Conservation (phyloP, 2,329 filamentous ascomycete species). For the Cladophialophora exuberans region DNA sequence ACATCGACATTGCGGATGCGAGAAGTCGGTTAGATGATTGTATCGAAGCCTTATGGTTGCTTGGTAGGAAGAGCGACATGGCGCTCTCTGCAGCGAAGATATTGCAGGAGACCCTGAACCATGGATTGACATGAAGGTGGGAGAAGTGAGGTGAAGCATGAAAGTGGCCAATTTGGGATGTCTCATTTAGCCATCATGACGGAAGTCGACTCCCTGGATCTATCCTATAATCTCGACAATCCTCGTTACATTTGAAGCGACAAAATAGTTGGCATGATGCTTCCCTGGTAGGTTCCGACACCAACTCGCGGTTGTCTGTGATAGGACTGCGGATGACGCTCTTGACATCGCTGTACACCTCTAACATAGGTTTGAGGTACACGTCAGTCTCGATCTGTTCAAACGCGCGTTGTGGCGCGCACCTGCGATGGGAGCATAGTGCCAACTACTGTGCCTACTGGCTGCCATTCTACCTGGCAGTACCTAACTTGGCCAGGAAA, state of each 20-base stretch:
- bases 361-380: too few relatives aligned
- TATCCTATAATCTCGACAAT: not conserved
- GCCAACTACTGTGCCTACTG: too few relatives aligned
- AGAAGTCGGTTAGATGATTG: conserved; percentile 52
- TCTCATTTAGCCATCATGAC: not conserved
- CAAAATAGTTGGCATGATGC: too few relatives aligned
- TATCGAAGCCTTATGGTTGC: conserved; percentile 57
- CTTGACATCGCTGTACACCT: too few relatives aligned
- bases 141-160: not conserved
- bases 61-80: conserved; percentile 61
- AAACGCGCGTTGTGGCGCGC: too few relatives aligned
- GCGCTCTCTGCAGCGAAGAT: conserved; percentile 43
- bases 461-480: too few relatives aligned
- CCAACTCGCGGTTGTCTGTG: too few relatives aligned
- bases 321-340: too few relatives aligned
- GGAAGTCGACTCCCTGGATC: not conserved
- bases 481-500: too few relatives aligned
- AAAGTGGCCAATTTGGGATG: not conserved
- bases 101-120: conserved; percentile 10
- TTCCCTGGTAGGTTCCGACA: too few relatives aligned
- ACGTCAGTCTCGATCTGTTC: too few relatives aligned
- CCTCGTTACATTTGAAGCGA: not conserved
- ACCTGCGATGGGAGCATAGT: too few relatives aligned
- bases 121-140: not conserved
- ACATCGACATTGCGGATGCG: conserved; percentile 33